phyloP scores from a whole-genome alignment of 2,329 filamentous ascomycete species.

The Exophiala sp. region DNA sequence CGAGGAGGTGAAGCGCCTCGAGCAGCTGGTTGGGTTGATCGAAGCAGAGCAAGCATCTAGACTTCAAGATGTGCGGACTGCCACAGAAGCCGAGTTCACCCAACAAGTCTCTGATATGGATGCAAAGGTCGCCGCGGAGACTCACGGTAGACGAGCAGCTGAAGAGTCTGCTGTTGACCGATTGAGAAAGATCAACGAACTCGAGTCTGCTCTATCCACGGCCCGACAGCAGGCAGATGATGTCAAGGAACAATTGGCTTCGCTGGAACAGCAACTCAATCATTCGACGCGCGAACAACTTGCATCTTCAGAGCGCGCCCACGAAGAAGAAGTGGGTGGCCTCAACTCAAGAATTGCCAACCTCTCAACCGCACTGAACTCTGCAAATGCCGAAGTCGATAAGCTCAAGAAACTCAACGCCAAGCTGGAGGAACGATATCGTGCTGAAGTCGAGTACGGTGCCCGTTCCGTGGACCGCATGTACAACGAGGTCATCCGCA shows the following conservation, averaged over 20 bases:
- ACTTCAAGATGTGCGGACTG: slow-evolving; percentile 38
- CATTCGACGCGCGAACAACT: slow-evolving; percentile 33
- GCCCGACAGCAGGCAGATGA: slow-evolving; percentile 36
- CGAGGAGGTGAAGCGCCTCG: slow-evolving; percentile 41
- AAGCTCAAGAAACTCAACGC: slow-evolving; percentile 36
- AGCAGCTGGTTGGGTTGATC: slow-evolving; percentile 40
- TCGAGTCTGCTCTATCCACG: slow-evolving; percentile 35
- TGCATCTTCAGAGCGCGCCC: slow-evolving; percentile 28
- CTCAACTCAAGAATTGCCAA: slow-evolving; percentile 43
- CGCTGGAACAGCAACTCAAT: slow-evolving; percentile 29
- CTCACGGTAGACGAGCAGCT: slow-evolving; percentile 33
- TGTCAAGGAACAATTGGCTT: slow-evolving; percentile 34
- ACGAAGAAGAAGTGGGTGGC: slow-evolving; percentile 36
- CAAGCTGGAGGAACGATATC: slow-evolving; percentile 38
- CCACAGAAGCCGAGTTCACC: slow-evolving; percentile 30
- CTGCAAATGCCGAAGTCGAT: slow-evolving; percentile 35
- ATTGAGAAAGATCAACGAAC: slow-evolving; percentile 36
- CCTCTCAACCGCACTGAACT: slow-evolving; percentile 39
- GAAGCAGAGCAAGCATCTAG: slow-evolving; percentile 39
- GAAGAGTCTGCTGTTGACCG: slow-evolving; percentile 36
- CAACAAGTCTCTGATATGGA: slow-evolving; percentile 36
- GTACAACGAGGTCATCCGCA: slow-evolving; percentile 37
- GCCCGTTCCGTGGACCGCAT: slow-evolving; percentile 37
- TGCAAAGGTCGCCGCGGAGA: slow-evolving; percentile 34
- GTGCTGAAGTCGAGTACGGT: slow-evolving; percentile 37